phyloP scores from a whole-genome alignment of 2,329 filamentous ascomycete genomes.

The Alternaria arbusti region DNA sequence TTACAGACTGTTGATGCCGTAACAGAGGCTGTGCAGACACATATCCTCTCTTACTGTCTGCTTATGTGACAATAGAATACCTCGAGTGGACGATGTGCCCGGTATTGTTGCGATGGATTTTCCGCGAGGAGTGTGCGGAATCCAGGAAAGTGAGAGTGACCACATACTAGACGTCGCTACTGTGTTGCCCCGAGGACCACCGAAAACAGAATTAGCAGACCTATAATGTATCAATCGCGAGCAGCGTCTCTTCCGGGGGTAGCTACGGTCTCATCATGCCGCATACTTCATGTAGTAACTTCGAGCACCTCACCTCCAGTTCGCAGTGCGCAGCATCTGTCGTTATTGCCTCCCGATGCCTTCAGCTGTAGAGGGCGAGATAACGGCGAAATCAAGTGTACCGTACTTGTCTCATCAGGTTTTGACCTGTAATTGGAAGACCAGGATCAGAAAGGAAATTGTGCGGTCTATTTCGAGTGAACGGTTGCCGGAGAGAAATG shows the following conservation, averaged over 20 bases:
- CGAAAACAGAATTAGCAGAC: background rate
- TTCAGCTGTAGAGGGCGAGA: background rate
- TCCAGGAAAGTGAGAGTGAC: background rate
- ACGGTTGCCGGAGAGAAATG: constrained; percentile 11
- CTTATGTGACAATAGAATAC: background rate
- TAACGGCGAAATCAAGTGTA: constrained; percentile 17
- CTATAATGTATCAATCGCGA: background rate
- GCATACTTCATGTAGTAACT: background rate
- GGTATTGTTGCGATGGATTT: background rate
- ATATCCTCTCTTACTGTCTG: background rate
- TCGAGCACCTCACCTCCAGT: background rate
- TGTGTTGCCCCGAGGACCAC: background rate
- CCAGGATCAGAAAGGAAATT: constrained; percentile 13
- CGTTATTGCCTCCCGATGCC: background rate
- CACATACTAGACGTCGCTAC: background rate
- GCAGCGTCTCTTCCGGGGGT: background rate
- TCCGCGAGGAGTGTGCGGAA: background rate
- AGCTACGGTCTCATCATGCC: background rate
- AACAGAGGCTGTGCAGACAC: background rate
- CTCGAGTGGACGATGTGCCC: background rate
- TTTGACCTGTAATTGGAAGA: constrained; percentile 2
- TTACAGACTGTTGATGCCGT: background rate
- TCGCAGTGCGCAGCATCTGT: background rate
- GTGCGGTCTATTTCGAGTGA: constrained; percentile 8
- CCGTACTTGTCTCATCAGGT: constrained; percentile 14